Evolutionary conservation across 306 rosid genomes (phyloP), one percentile per base, ranked within the genome.

Genomic region (Vigna reflexopilosa): DNA sequence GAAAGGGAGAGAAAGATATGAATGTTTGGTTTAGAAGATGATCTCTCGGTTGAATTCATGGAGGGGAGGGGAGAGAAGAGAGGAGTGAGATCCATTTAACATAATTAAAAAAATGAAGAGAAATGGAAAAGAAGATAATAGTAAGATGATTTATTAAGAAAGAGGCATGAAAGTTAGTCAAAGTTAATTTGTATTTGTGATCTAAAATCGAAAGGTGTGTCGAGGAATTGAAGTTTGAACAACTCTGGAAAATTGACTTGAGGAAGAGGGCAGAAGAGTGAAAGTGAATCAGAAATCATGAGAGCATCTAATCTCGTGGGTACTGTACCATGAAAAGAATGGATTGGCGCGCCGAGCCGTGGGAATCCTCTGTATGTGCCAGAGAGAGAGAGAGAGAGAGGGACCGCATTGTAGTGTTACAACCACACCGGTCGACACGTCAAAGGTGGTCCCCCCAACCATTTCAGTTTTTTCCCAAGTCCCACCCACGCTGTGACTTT

Each of bases 361-460:
- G 82, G 64, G 84, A 81, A 63, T 81, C 78, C 66, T 70, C 14
- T 58, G 68, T 19, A 26, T 26, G 3, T 44, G 8, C 58, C 6
- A 40, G 12, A 42, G 22, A 32, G 1, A 20, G 20, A 20, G 20
- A 20, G 20, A 20, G 20, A 22, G 5, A 26, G 32, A 45, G 78
- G 87, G 81, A 68, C 87, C 90, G 55, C 77, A 57, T 22, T 82
- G 83, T 80, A 76, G 85, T 80, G 84, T 6, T 50, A 34, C 65
- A 16, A 47, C 32, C 11, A 68, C 70, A 24, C 20, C 67, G 6
- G 45, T 32, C 70, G 51, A 65, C 85, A 77, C 82, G 82, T 77
- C 82, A 72, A 72, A 16, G n/a, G 72, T 87, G 89, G 90, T 85
- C 89, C 86, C 83, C 11, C 2, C 50, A 48, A 16, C 38, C 49